phyloP scores from a whole-genome alignment of 2,329 filamentous ascomycete genomes.

The Sporothrix humicola region DNA sequence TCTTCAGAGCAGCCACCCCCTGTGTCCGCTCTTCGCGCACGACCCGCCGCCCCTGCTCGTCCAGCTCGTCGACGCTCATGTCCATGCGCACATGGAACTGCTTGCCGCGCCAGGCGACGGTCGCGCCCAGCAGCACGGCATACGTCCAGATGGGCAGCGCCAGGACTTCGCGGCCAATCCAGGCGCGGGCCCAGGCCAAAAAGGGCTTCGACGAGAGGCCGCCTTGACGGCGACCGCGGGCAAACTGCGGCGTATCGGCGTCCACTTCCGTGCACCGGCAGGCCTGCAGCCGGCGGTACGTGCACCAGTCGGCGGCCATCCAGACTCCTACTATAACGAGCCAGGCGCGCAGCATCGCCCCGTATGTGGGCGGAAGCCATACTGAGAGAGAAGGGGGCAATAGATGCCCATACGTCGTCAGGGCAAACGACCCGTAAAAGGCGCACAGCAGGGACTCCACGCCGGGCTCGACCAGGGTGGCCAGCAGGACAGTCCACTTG shows the following conservation, averaged over 20 bases:
- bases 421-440: conserved; percentile 76
- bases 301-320: conserved; percentile 75
- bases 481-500: conserved; percentile 89
- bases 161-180: conserved; percentile 81
- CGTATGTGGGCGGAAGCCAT: conserved; percentile 65
- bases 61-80: conserved; percentile 71
- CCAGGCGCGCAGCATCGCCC: conserved; percentile 70
- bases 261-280: conserved; percentile 73
- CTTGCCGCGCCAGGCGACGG: conserved; percentile 84
- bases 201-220: conserved; percentile 62
- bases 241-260: conserved; percentile 72
- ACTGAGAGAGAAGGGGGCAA: conserved; percentile 46
- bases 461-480: conserved; percentile 90
- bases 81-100: conserved; percentile 82
- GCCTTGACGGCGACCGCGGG: conserved; percentile 47
- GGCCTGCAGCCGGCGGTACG: conserved; percentile 77
- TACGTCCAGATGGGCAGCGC: conserved; percentile 89
- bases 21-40: neutral
- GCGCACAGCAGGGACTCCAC: conserved; percentile 88
- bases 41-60: neutral
- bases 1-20: neutral
- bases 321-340: conserved; percentile 67
- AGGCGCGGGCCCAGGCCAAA: conserved; percentile 75
- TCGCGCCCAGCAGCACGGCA: conserved; percentile 87
- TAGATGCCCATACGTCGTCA: conserved; percentile 71